phyloP scores from a whole-genome alignment of 169 alveolate genomes.

The Theileria sp. region DNA sequence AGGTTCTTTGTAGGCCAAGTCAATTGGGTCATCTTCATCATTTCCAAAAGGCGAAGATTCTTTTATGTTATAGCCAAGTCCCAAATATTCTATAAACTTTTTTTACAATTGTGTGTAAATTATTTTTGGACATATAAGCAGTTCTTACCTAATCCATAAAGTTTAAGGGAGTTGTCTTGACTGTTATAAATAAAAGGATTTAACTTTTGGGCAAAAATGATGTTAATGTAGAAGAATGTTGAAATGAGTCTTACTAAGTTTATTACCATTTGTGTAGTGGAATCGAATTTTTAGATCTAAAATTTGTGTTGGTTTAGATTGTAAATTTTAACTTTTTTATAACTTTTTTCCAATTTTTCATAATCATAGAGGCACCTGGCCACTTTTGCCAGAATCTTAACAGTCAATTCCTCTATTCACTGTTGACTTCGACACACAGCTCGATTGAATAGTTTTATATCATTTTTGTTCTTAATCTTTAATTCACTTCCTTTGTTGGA shows the following conservation, averaged over 20 bases:
- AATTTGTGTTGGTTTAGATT: background rate
- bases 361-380: background rate
- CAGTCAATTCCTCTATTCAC: background rate
- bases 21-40: conserved; percentile 41
- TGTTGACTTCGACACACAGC: background rate
- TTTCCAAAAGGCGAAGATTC: conserved; percentile 50
- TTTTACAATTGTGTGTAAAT: conserved; percentile 3
- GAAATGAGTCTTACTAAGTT: background rate
- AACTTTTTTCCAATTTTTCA: background rate
- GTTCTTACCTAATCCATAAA: conserved; percentile 9
- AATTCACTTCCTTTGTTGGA: background rate
- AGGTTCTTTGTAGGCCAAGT: conserved; percentile 62
- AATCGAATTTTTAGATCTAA: conserved; percentile 8
- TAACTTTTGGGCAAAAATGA: background rate
- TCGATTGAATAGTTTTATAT: background rate
- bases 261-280: conserved; percentile 1
- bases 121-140: background rate
- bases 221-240: background rate
- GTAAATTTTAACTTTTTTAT: background rate
- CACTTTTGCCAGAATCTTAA: background rate
- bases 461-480: background rate
- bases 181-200: background rate
- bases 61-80: conserved; percentile 52
- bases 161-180: background rate
- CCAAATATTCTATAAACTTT: conserved; percentile 43